These are phyloP conservation scores for Pelargonium hybrid DNA, from an alignment of 441 rosid genomes.

Conservation along the genomic window DNA sequence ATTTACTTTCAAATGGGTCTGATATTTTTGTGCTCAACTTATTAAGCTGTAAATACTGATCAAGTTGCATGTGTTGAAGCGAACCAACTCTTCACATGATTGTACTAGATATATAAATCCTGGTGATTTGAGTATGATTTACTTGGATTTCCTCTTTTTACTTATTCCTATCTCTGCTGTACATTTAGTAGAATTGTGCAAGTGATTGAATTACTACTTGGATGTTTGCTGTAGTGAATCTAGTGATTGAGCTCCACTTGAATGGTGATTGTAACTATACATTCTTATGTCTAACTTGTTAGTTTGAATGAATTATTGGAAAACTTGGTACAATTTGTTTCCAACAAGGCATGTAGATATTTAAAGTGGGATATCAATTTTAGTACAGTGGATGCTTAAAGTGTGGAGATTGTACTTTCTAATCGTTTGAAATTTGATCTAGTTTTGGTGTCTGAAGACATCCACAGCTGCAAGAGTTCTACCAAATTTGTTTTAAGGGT, in stretches of 20 bases:
- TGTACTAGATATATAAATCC: too few relatives aligned
- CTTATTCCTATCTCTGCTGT: too few relatives aligned
- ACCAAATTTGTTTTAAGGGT: neutral
- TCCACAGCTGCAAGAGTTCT: neutral
- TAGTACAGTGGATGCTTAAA: neutral
- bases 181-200: too few relatives aligned
- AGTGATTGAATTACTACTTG: neutral
- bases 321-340: neutral
- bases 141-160: too few relatives aligned
- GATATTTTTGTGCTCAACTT: neutral
- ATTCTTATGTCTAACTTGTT: neutral
- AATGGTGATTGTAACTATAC: neutral
- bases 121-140: too few relatives aligned
- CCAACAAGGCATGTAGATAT: neutral
- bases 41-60: conserved; percentile 1
- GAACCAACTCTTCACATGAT: too few relatives aligned
- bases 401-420: conserved; percentile 3
- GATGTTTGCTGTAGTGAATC: neutral
- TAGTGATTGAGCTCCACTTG: neutral
- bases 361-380: neutral
- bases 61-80: neutral
- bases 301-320: neutral
- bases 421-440: neutral
- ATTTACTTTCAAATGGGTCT: neutral
- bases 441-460: neutral